Conservation (phyloP, 148 eudicot species). For the Rhododendron ovatum region DNA sequence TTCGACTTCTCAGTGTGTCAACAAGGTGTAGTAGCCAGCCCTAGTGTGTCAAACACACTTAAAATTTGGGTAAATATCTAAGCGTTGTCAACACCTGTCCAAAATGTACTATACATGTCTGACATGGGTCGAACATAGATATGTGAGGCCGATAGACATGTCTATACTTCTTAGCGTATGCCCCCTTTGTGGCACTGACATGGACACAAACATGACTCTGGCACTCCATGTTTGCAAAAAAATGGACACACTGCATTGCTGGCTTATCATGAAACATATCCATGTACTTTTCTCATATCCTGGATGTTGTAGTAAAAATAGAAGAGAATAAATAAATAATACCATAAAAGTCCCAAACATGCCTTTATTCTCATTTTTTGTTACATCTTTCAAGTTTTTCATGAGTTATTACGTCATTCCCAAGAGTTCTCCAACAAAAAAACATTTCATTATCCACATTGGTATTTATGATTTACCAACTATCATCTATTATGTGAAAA, state of each 20-base stretch:
- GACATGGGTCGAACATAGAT: not conserved
- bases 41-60: not conserved
- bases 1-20: not conserved
- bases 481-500: not conserved
- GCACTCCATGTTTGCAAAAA: not conserved
- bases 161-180: not conserved
- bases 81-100: not conserved
- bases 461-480: no score
- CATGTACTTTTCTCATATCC: no score
- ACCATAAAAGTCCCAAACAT: not conserved
- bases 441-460: not conserved
- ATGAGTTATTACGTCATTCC: not conserved
- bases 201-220: not conserved
- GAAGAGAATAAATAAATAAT: not conserved
- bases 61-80: not conserved
- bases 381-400: not conserved
- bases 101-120: not conserved
- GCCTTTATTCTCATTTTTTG: not conserved
- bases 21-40: not conserved
- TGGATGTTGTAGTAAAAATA: not conserved
- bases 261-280: not conserved
- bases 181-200: not conserved
- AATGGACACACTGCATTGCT: not conserved
- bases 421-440: not conserved
- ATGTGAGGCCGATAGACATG: not conserved